Base-by-base conservation (phyloP, 2,329 filamentous ascomycete species). In the Xylariaceae sp. region DNA sequence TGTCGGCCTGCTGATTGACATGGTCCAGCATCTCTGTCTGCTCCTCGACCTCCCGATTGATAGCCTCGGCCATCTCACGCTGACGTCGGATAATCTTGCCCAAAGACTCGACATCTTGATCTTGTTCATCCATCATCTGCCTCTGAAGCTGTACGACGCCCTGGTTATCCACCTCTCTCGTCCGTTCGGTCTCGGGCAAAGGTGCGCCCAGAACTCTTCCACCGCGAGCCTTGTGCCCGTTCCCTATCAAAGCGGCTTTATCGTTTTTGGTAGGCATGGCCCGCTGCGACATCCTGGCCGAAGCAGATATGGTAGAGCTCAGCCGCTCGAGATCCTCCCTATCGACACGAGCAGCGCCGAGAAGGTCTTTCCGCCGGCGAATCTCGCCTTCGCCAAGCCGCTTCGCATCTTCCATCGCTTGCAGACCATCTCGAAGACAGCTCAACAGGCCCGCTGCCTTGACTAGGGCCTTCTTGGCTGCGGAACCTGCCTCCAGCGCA, bases 31-130 rank as follows among this genome's bases (percentile, higher is more conserved):
- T 78, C 60, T 79, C 74, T 41, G 80, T 85, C 67, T 91, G 86
- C 50, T 78, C 64, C 39, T 81, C 76, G 42, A 90, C 73, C 67
- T 91, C 87, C 37, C 82, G 76, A 49, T 87, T 77, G 56, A 93
- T 90, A 42, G 81, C 75, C 35, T 87, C 68, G 1, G 87, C 87
- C 77, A 91, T 87, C 64, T 89, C 83, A 57, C 78, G 83, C 68
- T 91, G 84, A 44, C 84, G 69, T 36, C 81, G 69, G 35, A 91
- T 82, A 36, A 88, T 82, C 49, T 78, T 79, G 2, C 78, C 74
- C 41, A 93, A 66, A 52, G 79, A 72, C 15, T 85, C 75, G 3
- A 93, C 76, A 52, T 87, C 83, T 53, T 82, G 62, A 51, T 93
- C 87, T 57, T 94, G 87, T 50, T 86, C 80, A 39, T 73, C 59